Percentiles rank a stretch among this genome's conserved stretches.
These are phyloP conservation scores for Elsinoe necatrix DNA, from an alignment of 2,329 filamentous ascomycete species.

Conservation along the genomic window DNA sequence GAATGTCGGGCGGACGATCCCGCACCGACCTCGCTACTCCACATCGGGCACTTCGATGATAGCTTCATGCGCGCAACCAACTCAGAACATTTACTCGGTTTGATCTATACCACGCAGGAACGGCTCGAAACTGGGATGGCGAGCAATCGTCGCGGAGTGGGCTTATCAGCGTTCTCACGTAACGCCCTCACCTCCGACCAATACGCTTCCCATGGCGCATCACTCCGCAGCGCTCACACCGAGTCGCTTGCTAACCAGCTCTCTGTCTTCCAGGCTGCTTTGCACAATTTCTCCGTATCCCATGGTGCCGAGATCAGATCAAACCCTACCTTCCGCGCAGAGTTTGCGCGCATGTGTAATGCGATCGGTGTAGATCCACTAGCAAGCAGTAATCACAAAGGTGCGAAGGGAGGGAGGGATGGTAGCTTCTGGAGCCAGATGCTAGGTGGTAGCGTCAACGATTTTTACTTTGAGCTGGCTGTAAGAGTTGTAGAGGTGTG, in stretches of 20 bases:
- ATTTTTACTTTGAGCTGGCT: conserved; percentile 97
- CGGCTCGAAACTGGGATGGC: conserved; percentile 30
- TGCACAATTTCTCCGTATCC: conserved; percentile 90
- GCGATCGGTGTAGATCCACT: conserved; percentile 94
- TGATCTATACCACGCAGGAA: neutral
- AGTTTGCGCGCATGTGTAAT: conserved; percentile 97
- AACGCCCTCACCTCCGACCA: conserved; percentile 76
- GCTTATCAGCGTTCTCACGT: conserved; percentile 82
- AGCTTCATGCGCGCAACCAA: neutral
- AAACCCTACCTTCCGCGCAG: conserved; percentile 86
- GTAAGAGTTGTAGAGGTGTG: conserved; percentile 95
- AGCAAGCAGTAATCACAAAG: conserved; percentile 43
- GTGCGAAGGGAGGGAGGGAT: conserved; percentile 35
- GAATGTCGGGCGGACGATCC: neutral
- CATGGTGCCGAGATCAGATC: conserved; percentile 95
- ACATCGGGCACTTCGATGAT: neutral
- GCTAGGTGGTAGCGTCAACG: conserved; percentile 82
- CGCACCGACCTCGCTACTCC: neutral
- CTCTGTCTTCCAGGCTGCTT: conserved; percentile 86
- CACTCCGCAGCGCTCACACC: conserved; percentile 75
- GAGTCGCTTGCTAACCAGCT: conserved; percentile 86
- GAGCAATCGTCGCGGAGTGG: conserved; percentile 65
- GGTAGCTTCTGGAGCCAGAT: conserved; percentile 87
- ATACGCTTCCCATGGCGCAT: conserved; percentile 82
- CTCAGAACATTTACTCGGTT: neutral